Base-by-base conservation (phyloP, 1,139 yeast genomes). In the Hansenula lynferdii region DNA sequence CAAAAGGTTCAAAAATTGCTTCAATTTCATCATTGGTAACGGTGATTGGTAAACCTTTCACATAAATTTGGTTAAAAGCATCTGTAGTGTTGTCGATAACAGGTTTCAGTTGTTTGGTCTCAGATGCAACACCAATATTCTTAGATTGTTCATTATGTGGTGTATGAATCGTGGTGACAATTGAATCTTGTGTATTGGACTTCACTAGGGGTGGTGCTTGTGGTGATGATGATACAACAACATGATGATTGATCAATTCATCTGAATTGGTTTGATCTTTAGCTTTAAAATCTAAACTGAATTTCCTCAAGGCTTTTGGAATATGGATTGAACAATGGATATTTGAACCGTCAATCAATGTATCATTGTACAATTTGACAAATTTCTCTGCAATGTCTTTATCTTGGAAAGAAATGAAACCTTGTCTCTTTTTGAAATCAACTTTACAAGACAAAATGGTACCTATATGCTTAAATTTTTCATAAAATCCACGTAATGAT, bases 371-470 rank as follows among this genome's bases (percentile, higher is more conserved):
- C 4, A 48, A 48, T 10, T 56, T 51, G 31, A 72, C 71, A 32
- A 68, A 72, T 4, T 52, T 48, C 33, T 57, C 58, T 0, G 77
- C 77, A 33, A 56, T 58, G 6, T 54, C 45, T 37, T 62, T 64
- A 31, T 61, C 56, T 34, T 64, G 65, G 48, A 69, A 72, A 37
- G 66, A 67, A 14, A 72, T 64, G 47, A 71, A 72, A 1, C 74
- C 76, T 33, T 69, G 69, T 27, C 57, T 54, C 44, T 69, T 70
- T n/a, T 57, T 54, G 31, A 56, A 42, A 40, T 65, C 68, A 37
- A 69, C 51, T 42, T 70, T 72, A 41, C 77, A 70, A 6, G 77
- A 72, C 9, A 70, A 51, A 9, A 72, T 63, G 16, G 56, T 57
- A 2, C 77, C 77, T 47, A 54, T 61, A 4, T 40, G 33, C 40